Evolutionary conservation across 1,284 basidiomycete species (phyloP).

Genomic region (Sporisorium iseilematis-ciliati): DNA sequence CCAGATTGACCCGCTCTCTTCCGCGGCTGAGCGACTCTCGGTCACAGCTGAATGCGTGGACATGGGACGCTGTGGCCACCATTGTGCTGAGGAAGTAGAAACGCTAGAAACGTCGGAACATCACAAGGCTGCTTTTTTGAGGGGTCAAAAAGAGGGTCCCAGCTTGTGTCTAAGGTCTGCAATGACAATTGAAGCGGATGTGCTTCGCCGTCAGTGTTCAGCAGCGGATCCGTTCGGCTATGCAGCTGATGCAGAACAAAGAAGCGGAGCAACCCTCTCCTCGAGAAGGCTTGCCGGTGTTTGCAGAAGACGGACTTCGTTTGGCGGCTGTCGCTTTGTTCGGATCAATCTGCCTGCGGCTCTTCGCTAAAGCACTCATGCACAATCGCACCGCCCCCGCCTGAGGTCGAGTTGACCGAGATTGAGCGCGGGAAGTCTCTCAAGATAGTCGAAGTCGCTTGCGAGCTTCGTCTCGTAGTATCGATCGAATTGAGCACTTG

Average conservation of each 20-base stretch:
- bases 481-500: not conserved
- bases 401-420: not conserved
- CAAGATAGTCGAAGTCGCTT: not conserved
- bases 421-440: not conserved
- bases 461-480: not conserved
- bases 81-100: not conserved
- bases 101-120: not conserved
- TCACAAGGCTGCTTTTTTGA: not conserved
- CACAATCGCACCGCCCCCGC: not conserved
- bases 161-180: not conserved
- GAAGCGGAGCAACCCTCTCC: not conserved
- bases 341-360: not conserved
- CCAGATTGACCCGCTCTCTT: not conserved
- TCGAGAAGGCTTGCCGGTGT: not conserved
- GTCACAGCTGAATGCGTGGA: not conserved
- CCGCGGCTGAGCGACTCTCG: not conserved
- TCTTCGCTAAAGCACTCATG: not conserved
- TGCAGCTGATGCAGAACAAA: not conserved
- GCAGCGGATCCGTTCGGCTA: slow-evolving; percentile 2
- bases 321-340: not conserved
- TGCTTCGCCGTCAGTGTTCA: not conserved
- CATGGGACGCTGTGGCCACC: not conserved
- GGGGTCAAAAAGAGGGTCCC: slow-evolving; percentile 12
- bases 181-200: not conserved
- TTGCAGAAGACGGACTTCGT: not conserved